These are phyloP conservation scores for Proteromonas lacertae DNA, from an alignment of 352 stramenopile genomes.

Conservation along the genomic window DNA sequence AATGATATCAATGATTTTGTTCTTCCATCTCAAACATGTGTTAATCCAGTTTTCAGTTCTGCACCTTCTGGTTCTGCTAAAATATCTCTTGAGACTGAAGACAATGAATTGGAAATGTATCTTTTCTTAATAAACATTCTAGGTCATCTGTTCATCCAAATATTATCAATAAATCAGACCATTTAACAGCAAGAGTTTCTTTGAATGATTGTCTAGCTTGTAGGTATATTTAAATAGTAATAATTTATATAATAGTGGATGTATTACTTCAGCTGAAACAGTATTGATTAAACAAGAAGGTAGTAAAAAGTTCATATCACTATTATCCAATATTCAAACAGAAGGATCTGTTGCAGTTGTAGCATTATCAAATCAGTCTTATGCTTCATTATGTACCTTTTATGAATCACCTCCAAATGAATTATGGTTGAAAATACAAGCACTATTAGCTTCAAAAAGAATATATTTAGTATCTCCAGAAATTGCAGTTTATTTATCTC, in stretches of 20 bases:
- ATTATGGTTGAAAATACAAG: constrained; percentile 1
- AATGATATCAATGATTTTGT: constrained; percentile 70
- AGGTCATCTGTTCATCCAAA: no score
- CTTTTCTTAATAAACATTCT: no score
- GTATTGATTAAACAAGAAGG: constrained; percentile 70
- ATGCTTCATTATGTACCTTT: constrained; percentile 35
- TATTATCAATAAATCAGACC: constrained; percentile 1
- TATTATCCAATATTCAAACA: not conserved
- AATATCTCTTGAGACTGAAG: no score
- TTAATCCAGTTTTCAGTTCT: constrained; percentile 53
- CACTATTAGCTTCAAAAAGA: constrained; percentile 4
- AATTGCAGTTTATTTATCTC: no score
- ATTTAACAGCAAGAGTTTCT: constrained; percentile 44
- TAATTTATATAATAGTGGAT: constrained; percentile 21
- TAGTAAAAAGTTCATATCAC: constrained; percentile 31
- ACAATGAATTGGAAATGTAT: no score
- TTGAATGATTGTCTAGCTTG: constrained; percentile 70
- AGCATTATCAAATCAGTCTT: constrained; percentile 41
- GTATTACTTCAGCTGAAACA: constrained; percentile 63
- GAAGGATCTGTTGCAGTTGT: constrained; percentile 21
- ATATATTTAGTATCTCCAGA: constrained; percentile 7
- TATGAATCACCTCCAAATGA: constrained; percentile 17
- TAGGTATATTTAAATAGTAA: constrained; percentile 2
- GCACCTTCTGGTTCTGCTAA: not conserved
- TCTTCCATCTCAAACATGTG: constrained; percentile 49